Percentiles rank a stretch among this genome's conserved stretches.
Evolutionary conservation across 2,329 filamentous ascomycete species (phyloP).

Genomic region (Xylaria sp.): DNA sequence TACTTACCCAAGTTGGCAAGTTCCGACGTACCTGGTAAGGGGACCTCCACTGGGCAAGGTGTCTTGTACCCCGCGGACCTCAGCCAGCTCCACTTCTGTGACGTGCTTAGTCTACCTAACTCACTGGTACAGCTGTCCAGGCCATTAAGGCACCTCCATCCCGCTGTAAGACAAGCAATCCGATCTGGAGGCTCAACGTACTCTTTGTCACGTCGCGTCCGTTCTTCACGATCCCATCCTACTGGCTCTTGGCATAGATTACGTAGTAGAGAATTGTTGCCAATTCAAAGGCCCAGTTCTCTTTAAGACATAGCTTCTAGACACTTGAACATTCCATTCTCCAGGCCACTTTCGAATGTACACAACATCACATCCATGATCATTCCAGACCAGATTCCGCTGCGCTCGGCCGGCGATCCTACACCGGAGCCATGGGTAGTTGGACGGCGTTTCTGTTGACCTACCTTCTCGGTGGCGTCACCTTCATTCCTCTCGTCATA

Average conservation of each 20-base stretch:
- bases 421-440: conserved; percentile 57
- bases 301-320: neutral
- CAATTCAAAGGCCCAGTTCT: neutral
- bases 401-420: conserved; percentile 40
- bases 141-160: neutral
- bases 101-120: conserved; percentile 16
- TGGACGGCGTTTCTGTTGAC: conserved; percentile 73
- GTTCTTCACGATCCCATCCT: neutral
- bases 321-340: conserved; percentile 1
- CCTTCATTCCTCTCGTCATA: conserved; percentile 81
- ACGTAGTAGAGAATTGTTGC: neutral
- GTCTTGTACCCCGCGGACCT: conserved; percentile 32
- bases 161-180: neutral
- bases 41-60: neutral
- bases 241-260: conserved; percentile 1
- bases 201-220: conserved; percentile 13
- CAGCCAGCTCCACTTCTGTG: conserved; percentile 32
- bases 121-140: neutral
- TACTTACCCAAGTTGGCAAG: neutral
- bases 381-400: conserved; percentile 38
- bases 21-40: neutral
- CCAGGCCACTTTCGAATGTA: conserved; percentile 9
- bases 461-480: conserved; percentile 88
- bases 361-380: conserved; percentile 43
- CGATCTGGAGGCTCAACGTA: conserved; percentile 1